Conservation (phyloP, 225 moss, liverwort and hornwort species). For the Pseudisothecium myosuroides region DNA sequence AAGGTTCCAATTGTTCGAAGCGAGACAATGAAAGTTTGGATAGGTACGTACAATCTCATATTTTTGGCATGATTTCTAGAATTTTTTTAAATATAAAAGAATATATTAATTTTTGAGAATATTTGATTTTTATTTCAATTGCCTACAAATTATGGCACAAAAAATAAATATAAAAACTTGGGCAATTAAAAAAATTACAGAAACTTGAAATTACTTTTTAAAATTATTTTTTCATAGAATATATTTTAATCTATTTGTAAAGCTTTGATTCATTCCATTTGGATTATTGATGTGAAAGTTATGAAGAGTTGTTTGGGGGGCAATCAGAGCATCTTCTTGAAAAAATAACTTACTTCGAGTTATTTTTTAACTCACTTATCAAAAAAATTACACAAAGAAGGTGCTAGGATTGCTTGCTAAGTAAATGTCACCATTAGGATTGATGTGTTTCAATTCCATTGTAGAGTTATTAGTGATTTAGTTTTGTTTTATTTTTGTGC, state of each 20-base stretch:
- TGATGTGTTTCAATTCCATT: too few relatives aligned
- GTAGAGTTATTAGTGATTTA: too few relatives aligned
- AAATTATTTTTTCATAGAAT: too few relatives aligned
- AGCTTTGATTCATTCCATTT: neutral
- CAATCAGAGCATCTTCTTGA: neutral
- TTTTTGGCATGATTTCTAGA: neutral
- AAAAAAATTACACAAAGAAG: too few relatives aligned
- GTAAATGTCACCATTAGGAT: too few relatives aligned
- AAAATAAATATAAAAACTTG: accelerated
- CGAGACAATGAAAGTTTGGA: accelerated
- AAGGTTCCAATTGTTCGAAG: accelerated
- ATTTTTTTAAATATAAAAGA: neutral
- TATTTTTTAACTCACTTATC: too few relatives aligned
- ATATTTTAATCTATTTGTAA: neutral
- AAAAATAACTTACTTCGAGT: neutral
- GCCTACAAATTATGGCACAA: accelerated
- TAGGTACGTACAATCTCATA: accelerated
- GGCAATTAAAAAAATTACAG: neutral
- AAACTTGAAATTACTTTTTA: neutral
- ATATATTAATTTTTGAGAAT: neutral
- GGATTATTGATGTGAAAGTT: neutral
- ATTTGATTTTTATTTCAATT: neutral
- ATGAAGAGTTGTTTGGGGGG: accelerated
- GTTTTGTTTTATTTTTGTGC: too few relatives aligned
- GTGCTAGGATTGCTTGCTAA: too few relatives aligned